A percentile compares a stretch with the other conserved stretches of the same genome.
These are phyloP conservation scores for Xylariales sp. DNA, from an alignment of 2,329 filamentous ascomycete genomes.

Conservation along the genomic window DNA sequence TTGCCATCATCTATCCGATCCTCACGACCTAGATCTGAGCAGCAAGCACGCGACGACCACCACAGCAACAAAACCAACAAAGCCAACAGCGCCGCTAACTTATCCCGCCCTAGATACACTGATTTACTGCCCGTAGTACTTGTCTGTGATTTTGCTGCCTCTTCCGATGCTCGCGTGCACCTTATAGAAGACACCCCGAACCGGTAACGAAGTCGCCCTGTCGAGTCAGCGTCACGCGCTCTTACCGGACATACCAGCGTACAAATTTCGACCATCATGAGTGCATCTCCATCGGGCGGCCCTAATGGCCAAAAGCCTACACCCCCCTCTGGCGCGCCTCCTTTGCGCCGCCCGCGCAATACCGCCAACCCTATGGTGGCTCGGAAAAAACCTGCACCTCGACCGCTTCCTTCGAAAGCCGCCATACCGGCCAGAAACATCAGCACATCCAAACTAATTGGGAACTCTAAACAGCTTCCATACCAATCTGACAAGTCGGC, in stretches of 20 bases:
- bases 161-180: slow-evolving; percentile 32
- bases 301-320: slow-evolving; percentile 60
- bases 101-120: background rate
- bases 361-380: slow-evolving; percentile 72
- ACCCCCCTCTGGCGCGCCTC: slow-evolving; percentile 57
- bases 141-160: background rate
- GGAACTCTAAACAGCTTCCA: slow-evolving; percentile 39
- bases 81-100: background rate
- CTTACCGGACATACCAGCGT: background rate
- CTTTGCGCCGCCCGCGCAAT: slow-evolving; percentile 57
- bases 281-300: slow-evolving; percentile 57
- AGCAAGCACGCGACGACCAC: slow-evolving; percentile 4
- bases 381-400: slow-evolving; percentile 62
- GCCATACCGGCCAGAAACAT: slow-evolving; percentile 45
- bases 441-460: slow-evolving; percentile 41
- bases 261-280: slow-evolving; percentile 49
- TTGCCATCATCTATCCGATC: slow-evolving; percentile 1
- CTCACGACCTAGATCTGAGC: background rate
- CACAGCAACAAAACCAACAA: background rate
- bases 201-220: slow-evolving; percentile 25
- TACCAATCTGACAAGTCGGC: slow-evolving; percentile 41
- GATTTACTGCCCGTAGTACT: background rate
- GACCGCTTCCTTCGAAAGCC: slow-evolving; percentile 50
- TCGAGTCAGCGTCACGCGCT: slow-evolving; percentile 20
- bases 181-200: slow-evolving; percentile 19